These are phyloP conservation scores for sweet orange (Citrus sinensis) DNA, from an alignment of 345 rosid species.

Conservation along the genomic window DVS_A1.0 CM039167.1:642501-643000, in stretches of 20 bases:
- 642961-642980: not conserved
- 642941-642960: not conserved
- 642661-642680: not conserved
- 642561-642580: not conserved
- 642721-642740: not conserved
- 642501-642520: not conserved
- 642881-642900: slow-evolving; percentile 4
- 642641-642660: no score
- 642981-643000: not conserved
- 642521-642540: not conserved
- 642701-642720: not conserved
- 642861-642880: not conserved
- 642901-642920: slow-evolving; percentile 1
- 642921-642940: not conserved
- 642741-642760: not conserved
- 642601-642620: not conserved
- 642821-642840: not conserved
- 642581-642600: not conserved
- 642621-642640: not conserved
- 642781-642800: not conserved
- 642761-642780: not conserved
- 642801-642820: not conserved
- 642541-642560: not conserved
- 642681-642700: not conserved
- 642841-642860: not conserved